Evolutionary conservation across 1,139 yeast species (phyloP), one percentile per base, ranked within the genome.

Genomic region (Taiozyma onychis): DNA sequence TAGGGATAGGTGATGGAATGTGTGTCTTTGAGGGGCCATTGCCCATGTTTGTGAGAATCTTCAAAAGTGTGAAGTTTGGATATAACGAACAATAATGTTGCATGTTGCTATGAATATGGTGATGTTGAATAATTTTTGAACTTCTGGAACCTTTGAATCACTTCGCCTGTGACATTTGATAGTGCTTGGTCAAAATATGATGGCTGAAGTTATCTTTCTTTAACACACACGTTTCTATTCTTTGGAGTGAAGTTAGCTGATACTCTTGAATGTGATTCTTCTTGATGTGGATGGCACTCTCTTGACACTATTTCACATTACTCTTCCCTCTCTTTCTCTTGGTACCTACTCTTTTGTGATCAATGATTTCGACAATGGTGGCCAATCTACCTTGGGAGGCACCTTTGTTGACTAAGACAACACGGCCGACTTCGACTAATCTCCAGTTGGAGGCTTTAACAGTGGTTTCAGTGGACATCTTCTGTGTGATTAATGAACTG

Each of bases 341-440:
- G 10, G 6, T 66, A 84, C 91, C 74, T 83, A 85, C 98, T 81
- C 97, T 88, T 86, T 88, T 90, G 84, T 91, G 97, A 83, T 95
- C 98, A 73, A 95, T 88, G 80, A 95, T 89, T 83, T 95, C 99
- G 71, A 90, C 97, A 71, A 91, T 83, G 73, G 95, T 80, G 70
- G 97, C 98, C 73, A 91, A 81, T 78, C 88, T 86, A 70, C 88
- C 88, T 59, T 80, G 73, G 66, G 68, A 70, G 61, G 73, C 71
- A 61, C 86, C 85, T 79, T 83, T 80, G 83, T 83, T 77, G 75
- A 93, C 74, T 73, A 91, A 86, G 77, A 91, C 97, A 74, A 95
- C 89, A 82, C 99, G 97, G 76, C 99, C 99, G 73, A 91, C 88
- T 83, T 93, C 97, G 75, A 95, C 99, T 75, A 82, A 85, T 87